Base-by-base conservation (phyloP, 78 protist species). In the Dictyostelium firmibasis region DNA sequence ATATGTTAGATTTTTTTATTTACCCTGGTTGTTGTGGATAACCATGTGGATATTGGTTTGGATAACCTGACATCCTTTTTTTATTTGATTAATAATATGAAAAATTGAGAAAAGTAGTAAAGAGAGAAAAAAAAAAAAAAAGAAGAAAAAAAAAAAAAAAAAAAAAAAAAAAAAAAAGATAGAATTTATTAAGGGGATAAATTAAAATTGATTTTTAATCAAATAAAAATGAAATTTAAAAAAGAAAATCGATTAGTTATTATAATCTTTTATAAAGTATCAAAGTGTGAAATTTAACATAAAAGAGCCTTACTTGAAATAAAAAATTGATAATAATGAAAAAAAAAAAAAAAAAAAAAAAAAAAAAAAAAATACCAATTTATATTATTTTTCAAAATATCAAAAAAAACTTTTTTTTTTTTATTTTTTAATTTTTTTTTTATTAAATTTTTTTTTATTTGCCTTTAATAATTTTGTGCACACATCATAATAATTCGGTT, bases 1-100 rank as follows among this genome's bases (percentile, higher is more conserved):
- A n/a, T n/a, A n/a, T n/a, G n/a, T n/a, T n/a, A n/a, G n/a, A n/a
- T n/a, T n/a, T n/a, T n/a, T n/a, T n/a, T n/a, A n/a, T n/a, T n/a
- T n/a, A 38, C 67, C 74, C 87, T 83, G 69, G 33, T 38, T 36
- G 87, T 53, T 38, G 74, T 83, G 62, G 27, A 35, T 83, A 23
- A 36, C 76, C 25, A 64, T 64, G 31, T 70, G 77, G 77, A 31
- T 70, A 70, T 70, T 70, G 77, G 33, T 70, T 70, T 70, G 77
- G 77, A 70, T 70, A 70, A 29, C 74, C 62, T 13, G 74, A 64
- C 74, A 64, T 64, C 74, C 31, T 25, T 31, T 31, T 25, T 70
- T 31, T 67, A 38, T 67, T 27, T 67, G 29, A 67, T n/a, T n/a
- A 27, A 67, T 6, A 67, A 8, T 4, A n/a, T 2, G 29, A 27